Evolutionary conservation across 495 filamentous ascomycete genomes (phyloP).

Genomic region (Patellaria atrata): DNA sequence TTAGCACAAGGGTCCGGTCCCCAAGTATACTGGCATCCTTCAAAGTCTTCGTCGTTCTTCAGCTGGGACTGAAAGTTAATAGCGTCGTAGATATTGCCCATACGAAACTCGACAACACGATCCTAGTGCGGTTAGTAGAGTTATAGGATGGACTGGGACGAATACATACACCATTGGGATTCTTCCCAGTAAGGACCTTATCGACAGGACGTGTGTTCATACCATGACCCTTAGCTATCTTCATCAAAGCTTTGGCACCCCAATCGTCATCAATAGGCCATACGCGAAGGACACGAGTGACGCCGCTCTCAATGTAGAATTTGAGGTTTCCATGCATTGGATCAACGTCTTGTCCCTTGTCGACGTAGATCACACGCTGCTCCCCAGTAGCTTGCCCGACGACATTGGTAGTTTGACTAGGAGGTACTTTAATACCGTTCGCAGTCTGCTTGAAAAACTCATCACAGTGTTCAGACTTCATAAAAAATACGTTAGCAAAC

Average conservation of each 20-base stretch:
- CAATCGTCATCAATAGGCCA: slow-evolving; percentile 27
- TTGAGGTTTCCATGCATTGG: slow-evolving; percentile 28
- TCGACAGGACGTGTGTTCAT: slow-evolving; percentile 26
- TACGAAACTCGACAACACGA: slow-evolving; percentile 30
- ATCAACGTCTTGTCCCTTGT: slow-evolving; percentile 26
- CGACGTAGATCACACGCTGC: slow-evolving; percentile 24
- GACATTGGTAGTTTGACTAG: too few relatives aligned
- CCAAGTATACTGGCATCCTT: slow-evolving; percentile 30
- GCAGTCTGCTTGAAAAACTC: slow-evolving; percentile 30
- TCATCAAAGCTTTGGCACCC: slow-evolving; percentile 20
- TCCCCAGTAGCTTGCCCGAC: too few relatives aligned
- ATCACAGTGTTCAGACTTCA: slow-evolving; percentile 26
- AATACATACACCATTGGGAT: slow-evolving; percentile 24
- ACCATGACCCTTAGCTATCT: slow-evolving; percentile 22
- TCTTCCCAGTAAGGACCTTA: slow-evolving; percentile 26
- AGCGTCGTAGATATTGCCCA: slow-evolving; percentile 30
- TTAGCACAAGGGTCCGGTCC: slow-evolving; percentile 31
- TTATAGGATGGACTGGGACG: background rate
- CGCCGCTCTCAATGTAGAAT: slow-evolving; percentile 24
- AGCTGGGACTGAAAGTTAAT: slow-evolving; percentile 28
- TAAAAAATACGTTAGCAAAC: slow-evolving; percentile 30
- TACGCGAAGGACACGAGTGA: slow-evolving; percentile 31
- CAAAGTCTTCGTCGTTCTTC: slow-evolving; percentile 29
- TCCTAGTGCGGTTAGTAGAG: slow-evolving; percentile 12
- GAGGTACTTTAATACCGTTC: slow-evolving; percentile 30